Base-by-base conservation (phyloP, 2,329 filamentous ascomycete species). In the Verticillium albo-atrum region DNA sequence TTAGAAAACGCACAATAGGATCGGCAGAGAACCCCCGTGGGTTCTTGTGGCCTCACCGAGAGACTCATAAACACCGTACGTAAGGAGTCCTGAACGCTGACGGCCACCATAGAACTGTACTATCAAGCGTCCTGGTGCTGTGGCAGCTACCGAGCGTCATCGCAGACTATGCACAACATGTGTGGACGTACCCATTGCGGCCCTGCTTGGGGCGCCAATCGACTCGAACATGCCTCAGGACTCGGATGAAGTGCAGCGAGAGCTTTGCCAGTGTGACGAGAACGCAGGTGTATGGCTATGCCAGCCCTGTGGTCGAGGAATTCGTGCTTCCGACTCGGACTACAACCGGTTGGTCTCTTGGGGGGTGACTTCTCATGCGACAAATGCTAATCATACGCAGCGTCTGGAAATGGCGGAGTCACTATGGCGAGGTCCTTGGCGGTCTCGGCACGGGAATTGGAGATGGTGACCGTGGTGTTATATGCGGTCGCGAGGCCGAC, bases 391-490 rank as follows among this genome's bases (percentile, higher is more conserved):
- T 20, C n/a, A 53, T 10, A 54, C 25, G 23, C 60, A 87, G 84
- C 4, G 91, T 93, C 58, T 97, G 93, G 92, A 89, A 86, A 62
- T 97, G 93, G 93, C 88, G 93, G 56, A 91, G 86, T 47, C 86
- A 91, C 26, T 97, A 97, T 71, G 89, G 88, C 17, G 89, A 91
- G 64, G 87, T 91, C 0, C 89, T 93, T 3, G 88, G 87, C 23
- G 91, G 91, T 2, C 80, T 96, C 0, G 92, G 92, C 26, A 93
- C 90, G 0, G 93, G 93, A 5, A 91, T 96, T 30, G 92, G 92
- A 51, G 91, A 96, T 66, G 92, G 92, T 32, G 88, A 92, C 68
- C 89, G 94, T 66, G 93, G 92, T 30, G 92, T 97, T 15, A 87
- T 91, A 63, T 98, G 93, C 70, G 93, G 92, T 0, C 86, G 91